Evolutionary conservation across 2,329 filamentous ascomycete species (phyloP), one percentile per base, ranked within the genome.

Genomic region (Tolypocladium guangdongense): DNA sequence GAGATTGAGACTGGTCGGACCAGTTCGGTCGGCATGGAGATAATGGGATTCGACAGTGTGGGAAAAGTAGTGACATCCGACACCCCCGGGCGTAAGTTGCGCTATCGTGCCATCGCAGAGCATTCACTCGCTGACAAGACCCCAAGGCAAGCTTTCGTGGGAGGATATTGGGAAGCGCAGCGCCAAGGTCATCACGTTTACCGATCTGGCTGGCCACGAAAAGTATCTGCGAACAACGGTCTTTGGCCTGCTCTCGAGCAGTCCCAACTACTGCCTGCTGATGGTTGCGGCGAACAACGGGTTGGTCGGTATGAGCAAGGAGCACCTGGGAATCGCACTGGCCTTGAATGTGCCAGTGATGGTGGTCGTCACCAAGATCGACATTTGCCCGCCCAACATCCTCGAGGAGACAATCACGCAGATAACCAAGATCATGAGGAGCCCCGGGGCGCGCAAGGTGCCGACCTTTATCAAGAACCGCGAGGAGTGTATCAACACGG

Each of bases 281-380:
- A 99, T 99, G 93, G 93, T 99, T 0, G 93, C 93, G 14, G 93
- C 93, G 20, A 99, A 99, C 64, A 97, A 99, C 65, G 93, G 93
- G 4, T 76, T 99, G 47, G 88, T 97, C 48, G 93, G 93, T 22
- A 99, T 97, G 93, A 95, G 89, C 71, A 95, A 95, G 77, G 93
- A 99, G 74, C 93, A 99, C 69, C 75, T 99, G 4, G 93, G 93
- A 18, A 96, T 99, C 58, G 92, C 93, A 0, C 75, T 97, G 35
- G 91, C 93, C 0, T 76, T 99, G 51, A 97, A 97, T 64, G 92
- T 99, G 12, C 93, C 93, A 0, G 90, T 99, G 61, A 95, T 99
- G 89, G 91, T 97, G 4, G 86, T 96, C 59, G 84, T 97, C 58
- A 99, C 92, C 69, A 99, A 97, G 75, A 96, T 97, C 59, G 93